Conservation (phyloP, 2,329 filamentous ascomycete species). For the Herpotrichia juniperi region DNA sequence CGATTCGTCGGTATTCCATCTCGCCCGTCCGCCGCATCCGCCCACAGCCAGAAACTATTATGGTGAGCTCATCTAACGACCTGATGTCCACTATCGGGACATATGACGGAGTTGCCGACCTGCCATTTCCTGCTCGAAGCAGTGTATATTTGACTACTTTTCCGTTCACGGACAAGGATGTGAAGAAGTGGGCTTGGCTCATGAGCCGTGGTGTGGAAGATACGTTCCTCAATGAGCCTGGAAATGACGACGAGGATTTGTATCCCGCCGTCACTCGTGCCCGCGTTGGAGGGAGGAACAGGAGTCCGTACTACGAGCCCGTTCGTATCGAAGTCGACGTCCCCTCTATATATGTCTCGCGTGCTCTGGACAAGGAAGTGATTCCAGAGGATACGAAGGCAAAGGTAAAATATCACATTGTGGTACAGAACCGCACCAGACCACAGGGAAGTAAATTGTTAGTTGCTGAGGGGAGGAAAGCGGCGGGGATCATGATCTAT, state of each 20-base stretch:
- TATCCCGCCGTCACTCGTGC: slow-evolving; percentile 1
- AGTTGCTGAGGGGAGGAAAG: slow-evolving; percentile 31
- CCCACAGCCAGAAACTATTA: background rate
- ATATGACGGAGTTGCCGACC: slow-evolving; percentile 25
- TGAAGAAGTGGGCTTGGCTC: slow-evolving; percentile 31
- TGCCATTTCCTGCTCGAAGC: slow-evolving; percentile 20
- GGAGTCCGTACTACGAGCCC: slow-evolving; percentile 14
- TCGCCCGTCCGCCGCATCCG: slow-evolving; percentile 6
- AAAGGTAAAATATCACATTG: slow-evolving; percentile 21
- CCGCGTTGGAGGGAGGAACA: slow-evolving; percentile 9
- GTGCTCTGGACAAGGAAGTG: slow-evolving; percentile 22
- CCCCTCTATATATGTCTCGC: slow-evolving; percentile 24
- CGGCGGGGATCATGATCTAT: slow-evolving; percentile 27
- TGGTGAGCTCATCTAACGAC: slow-evolving; percentile 14
- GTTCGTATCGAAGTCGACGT: slow-evolving; percentile 12
- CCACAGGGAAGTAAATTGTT: slow-evolving; percentile 19
- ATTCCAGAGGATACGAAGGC: slow-evolving; percentile 19
- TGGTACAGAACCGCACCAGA: slow-evolving; percentile 19
- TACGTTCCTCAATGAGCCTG: slow-evolving; percentile 13
- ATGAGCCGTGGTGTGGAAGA: slow-evolving; percentile 22
- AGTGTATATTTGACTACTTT: slow-evolving; percentile 29
- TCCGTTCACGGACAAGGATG: slow-evolving; percentile 29
- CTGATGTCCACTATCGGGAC: slow-evolving; percentile 21
- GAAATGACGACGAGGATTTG: slow-evolving; percentile 9
- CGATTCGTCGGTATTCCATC: slow-evolving; percentile 13